Evolutionary conservation across 495 filamentous ascomycete genomes (phyloP), one percentile per base, ranked within the genome.

Genomic region (Tuber borchii): DNA sequence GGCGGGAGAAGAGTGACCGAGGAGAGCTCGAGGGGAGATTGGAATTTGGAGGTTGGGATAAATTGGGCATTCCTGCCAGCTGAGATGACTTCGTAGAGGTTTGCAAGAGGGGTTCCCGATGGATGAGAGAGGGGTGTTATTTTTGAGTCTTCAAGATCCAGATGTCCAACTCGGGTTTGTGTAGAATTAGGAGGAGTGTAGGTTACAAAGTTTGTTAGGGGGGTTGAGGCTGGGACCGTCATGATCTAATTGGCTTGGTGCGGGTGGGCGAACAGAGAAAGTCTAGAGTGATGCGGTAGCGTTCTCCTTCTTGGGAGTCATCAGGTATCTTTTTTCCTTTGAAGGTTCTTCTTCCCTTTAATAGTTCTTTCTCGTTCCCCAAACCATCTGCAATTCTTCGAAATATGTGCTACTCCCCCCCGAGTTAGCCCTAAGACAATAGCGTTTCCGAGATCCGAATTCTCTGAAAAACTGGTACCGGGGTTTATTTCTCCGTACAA

Each of bases 21-120:
- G 42, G 78, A 82, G 17, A 85, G 78, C 44, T 83, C 76, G 43
- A 88, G 75, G n/a, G 84, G 70, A n/a, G 83, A 78, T 6, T 81
- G 83, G 31, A 69, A 69, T 45, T 31, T 80, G 45, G 44, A 82
- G 74, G 48, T 78, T 75, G 39, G 86, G 82, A 51, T 83, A 72
- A 37, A 84, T 75, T 71, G 84, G 76, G 16, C 84, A 80, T 12
- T 82, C 83, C 77, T 86, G 82, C 44, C 75, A n/a, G 77, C 78
- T 70, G 71, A 56, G 78, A 89, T 88, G 2, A 89, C 85, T 79
- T 89, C 84, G 77, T 86, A 86, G 8, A 89, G 83, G 70, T 84
- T 84, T 51, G 80, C 83, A 40, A 89, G 76, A 17, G 84, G 84
- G 0, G 87, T 85, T 9, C 88, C 87, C 4, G 86, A 89, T 9